Percentiles rank a stretch among this genome's conserved stretches.
Conservation (phyloP, 1,284 basidiomycete species). For the Heterobasidion occidentale region DNA sequence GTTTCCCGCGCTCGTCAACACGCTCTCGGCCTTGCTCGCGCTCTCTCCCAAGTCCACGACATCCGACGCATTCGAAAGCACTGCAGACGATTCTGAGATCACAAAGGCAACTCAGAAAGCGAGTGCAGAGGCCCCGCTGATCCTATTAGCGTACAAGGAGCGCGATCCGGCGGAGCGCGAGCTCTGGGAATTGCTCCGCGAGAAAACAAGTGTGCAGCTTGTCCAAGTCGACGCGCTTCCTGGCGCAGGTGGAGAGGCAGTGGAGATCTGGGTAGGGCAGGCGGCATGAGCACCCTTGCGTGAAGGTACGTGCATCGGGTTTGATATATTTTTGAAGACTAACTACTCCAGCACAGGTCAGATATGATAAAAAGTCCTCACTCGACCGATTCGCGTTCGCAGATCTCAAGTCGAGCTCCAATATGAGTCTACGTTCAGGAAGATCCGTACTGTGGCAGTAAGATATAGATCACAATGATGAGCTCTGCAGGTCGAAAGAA, state of each 20-base stretch:
- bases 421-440: background rate
- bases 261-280: slow-evolving; percentile 66
- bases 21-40: slow-evolving; percentile 38
- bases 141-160: slow-evolving; percentile 80
- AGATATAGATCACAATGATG: background rate
- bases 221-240: slow-evolving; percentile 42
- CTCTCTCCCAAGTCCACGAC: slow-evolving; percentile 13
- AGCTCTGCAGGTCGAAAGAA: background rate
- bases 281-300: too few relatives aligned
- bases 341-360: too few relatives aligned
- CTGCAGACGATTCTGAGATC: background rate
- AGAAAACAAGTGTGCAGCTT: slow-evolving; percentile 42
- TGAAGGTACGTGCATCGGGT: too few relatives aligned
- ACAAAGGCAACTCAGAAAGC: background rate
- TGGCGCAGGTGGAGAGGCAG: slow-evolving; percentile 50
- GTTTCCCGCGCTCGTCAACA: slow-evolving; percentile 61
- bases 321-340: too few relatives aligned
- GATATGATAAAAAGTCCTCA: too few relatives aligned
- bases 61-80: background rate
- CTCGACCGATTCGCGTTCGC: too few relatives aligned
- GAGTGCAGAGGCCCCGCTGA: slow-evolving; percentile 25
- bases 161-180: slow-evolving; percentile 66
- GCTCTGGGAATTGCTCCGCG: slow-evolving; percentile 56
- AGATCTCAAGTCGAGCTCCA: too few relatives aligned
- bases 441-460: background rate